These are phyloP conservation scores for Epichloe uncinata DNA, from an alignment of 2,329 filamentous ascomycete species.

Conservation along the genomic window DNA sequence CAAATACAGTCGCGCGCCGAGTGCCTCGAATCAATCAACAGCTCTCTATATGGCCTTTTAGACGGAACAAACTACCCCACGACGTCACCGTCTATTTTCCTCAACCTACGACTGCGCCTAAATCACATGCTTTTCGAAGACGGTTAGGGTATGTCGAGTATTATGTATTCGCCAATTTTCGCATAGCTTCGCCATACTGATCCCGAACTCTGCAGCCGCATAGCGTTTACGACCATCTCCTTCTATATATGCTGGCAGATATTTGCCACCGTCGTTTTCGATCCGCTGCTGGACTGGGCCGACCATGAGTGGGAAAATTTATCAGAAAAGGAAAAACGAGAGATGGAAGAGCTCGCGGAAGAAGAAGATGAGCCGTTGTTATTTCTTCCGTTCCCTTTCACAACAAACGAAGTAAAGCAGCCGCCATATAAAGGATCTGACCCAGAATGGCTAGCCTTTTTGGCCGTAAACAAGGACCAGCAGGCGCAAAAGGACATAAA, in stretches of 20 bases:
- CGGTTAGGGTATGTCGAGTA: slow-evolving; percentile 4
- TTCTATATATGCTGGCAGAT: slow-evolving; percentile 27
- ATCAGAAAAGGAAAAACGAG: slow-evolving; percentile 30
- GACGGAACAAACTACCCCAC: slow-evolving; percentile 9
- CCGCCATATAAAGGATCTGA: slow-evolving; percentile 41
- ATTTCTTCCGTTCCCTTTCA: slow-evolving; percentile 52
- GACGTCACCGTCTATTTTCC: slow-evolving; percentile 23
- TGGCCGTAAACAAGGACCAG: slow-evolving; percentile 42
- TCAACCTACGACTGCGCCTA: slow-evolving; percentile 3
- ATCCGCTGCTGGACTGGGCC: slow-evolving; percentile 28
- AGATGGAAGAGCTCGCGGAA: slow-evolving; percentile 26
- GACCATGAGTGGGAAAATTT: slow-evolving; percentile 29
- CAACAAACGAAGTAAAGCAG: slow-evolving; percentile 33
- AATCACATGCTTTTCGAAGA: slow-evolving; percentile 1
- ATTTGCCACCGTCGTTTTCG: slow-evolving; percentile 32
- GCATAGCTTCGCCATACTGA: not conserved
- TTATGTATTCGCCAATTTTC: not conserved
- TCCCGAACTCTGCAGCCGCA: slow-evolving; percentile 10
- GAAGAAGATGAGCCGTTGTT: slow-evolving; percentile 30
- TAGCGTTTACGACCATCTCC: slow-evolving; percentile 19
- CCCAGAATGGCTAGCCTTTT: slow-evolving; percentile 50
- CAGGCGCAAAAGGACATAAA: slow-evolving; percentile 33
- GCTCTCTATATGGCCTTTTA: slow-evolving; percentile 23
- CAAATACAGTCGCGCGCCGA: slow-evolving; percentile 9
- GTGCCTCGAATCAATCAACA: slow-evolving; percentile 8